phyloP scores from a whole-genome alignment of 1,139 yeast species.

The Kodamaea alishanica region DNA sequence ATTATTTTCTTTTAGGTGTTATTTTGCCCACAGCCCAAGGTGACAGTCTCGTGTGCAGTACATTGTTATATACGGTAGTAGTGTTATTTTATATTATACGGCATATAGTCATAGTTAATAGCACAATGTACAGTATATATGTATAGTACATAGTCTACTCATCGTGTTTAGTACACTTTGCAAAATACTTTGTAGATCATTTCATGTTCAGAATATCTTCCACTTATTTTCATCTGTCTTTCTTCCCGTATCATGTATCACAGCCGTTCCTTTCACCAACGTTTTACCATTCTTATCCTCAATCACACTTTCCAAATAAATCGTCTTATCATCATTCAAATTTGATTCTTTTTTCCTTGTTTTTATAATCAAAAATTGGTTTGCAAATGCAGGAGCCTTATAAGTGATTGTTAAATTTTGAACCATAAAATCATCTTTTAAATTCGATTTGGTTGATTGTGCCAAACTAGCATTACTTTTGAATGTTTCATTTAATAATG shows the following conservation, averaged over 20 bases:
- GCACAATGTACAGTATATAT: no score
- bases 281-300: conserved; percentile 35
- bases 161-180: no score
- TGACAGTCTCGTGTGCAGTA: no score
- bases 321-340: conserved; percentile 24
- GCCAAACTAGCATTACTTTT: conserved; percentile 54
- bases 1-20: no score
- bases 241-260: conserved; percentile 39
- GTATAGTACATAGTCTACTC: no score
- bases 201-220: no score
- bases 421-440: conserved; percentile 44
- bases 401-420: conserved; percentile 55
- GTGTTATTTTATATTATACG: no score
- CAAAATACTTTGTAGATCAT: no score
- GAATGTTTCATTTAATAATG: conserved; percentile 73
- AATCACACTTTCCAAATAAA: conserved; percentile 30
- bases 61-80: no score
- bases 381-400: conserved; percentile 71
- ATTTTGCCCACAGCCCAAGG: no score
- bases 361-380: conserved; percentile 69
- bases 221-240: conserved; percentile 16
- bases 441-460: conserved; percentile 25
- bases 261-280: conserved; percentile 37
- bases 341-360: conserved; percentile 36
- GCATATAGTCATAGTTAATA: no score